phyloP scores from a whole-genome alignment of 495 filamentous ascomycete genomes.

The Staphylotrichum longicolle region DNA sequence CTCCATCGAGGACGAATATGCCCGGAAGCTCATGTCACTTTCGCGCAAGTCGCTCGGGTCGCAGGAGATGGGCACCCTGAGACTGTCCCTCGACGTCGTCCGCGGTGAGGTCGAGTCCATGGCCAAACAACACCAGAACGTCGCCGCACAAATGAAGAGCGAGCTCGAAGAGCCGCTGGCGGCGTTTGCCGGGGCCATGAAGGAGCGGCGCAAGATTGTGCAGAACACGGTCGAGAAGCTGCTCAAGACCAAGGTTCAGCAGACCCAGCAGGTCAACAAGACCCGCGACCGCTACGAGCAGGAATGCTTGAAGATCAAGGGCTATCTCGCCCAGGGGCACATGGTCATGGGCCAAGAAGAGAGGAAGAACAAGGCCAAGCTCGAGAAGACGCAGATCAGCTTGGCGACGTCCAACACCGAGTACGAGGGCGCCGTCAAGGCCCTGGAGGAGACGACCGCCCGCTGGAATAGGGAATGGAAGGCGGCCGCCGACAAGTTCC shows the following conservation, averaged over 20 bases:
- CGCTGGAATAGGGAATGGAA: slow-evolving; percentile 99
- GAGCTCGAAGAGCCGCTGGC: slow-evolving; percentile 94
- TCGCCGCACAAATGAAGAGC: slow-evolving; percentile 90
- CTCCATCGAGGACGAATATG: slow-evolving; percentile 95
- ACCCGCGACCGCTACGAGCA: slow-evolving; percentile 93
- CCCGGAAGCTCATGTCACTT: slow-evolving; percentile 83
- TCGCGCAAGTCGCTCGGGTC: slow-evolving; percentile 88
- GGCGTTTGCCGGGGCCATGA: slow-evolving; percentile 89
- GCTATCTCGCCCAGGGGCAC: slow-evolving; percentile 95
- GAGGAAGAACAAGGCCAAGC: slow-evolving; percentile 96
- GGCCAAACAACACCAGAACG: slow-evolving; percentile 86
- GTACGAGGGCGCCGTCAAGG: slow-evolving; percentile 88
- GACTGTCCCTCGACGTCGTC: slow-evolving; percentile 77
- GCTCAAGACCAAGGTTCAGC: slow-evolving; percentile 86
- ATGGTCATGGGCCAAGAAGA: slow-evolving; percentile 99
- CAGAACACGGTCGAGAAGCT: slow-evolving; percentile 90
- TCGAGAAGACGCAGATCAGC: slow-evolving; percentile 98
- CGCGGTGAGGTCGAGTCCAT: slow-evolving; percentile 92
- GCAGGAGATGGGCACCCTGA: slow-evolving; percentile 80
- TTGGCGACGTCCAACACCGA: slow-evolving; percentile 85
- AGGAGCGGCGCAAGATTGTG: slow-evolving; percentile 94
- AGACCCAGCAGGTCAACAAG: slow-evolving; percentile 91
- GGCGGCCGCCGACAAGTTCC: slow-evolving; percentile 97
- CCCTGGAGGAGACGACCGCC: slow-evolving; percentile 91
- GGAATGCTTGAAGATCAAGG: slow-evolving; percentile 96